Conservation (phyloP, 805 yeast genomes). For the Saccharomycopsis guyanensis region DNA sequence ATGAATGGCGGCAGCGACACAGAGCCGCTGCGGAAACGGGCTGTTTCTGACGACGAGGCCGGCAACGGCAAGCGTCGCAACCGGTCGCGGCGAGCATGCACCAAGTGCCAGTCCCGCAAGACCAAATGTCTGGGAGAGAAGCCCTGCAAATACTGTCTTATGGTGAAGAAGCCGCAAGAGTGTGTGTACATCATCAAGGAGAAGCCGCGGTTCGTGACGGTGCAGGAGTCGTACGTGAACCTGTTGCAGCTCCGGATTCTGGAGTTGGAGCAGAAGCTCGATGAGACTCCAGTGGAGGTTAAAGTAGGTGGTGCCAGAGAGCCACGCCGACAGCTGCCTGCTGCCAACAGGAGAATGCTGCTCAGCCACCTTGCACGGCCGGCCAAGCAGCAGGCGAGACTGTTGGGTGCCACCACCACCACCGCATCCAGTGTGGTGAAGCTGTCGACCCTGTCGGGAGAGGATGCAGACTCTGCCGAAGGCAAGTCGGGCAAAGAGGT, state of each 20-base stretch:
- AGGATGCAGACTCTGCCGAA: background rate
- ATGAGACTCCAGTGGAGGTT: background rate
- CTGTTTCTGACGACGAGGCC: background rate
- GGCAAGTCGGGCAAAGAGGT: background rate
- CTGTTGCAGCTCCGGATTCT: constrained; percentile 3
- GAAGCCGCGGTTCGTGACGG: constrained; percentile 10
- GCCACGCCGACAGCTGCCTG: too few relatives aligned
- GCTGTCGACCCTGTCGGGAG: background rate
- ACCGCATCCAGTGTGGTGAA: background rate
- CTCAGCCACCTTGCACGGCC: constrained; percentile 1
- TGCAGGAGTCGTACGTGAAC: constrained; percentile 12
- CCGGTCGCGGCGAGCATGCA: constrained; percentile 14
- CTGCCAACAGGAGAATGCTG: constrained; percentile 8
- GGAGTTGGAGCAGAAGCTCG: constrained; percentile 4
- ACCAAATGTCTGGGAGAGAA: constrained; percentile 18
- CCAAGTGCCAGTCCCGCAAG: constrained; percentile 16
- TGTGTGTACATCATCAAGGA: constrained; percentile 12
- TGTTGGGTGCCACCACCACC: background rate
- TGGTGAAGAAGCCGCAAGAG: constrained; percentile 5
- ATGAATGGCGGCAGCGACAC: background rate
- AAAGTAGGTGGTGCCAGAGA: background rate
- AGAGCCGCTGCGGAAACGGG: background rate
- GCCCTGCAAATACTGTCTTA: constrained; percentile 13
- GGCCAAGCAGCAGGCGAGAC: background rate
- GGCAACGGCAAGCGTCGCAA: background rate